A percentile compares a stretch with the other conserved stretches of the same genome.
Evolutionary conservation across 257 asterid species (phyloP).

Genomic region (Nicotiana paniculata): DNA sequence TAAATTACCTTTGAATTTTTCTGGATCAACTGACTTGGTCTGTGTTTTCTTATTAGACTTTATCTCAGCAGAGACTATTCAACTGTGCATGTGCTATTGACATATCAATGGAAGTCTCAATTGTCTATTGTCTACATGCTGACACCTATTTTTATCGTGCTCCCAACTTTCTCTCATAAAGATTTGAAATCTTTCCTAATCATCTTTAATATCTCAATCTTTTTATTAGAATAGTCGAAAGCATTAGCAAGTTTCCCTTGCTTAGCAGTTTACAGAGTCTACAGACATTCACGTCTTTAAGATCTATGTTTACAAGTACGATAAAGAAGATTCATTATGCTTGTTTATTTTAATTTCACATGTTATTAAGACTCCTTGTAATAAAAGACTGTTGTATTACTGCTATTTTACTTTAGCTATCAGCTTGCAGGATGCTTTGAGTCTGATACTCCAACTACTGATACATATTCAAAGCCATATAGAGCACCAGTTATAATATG

Average conservation of each 20-base stretch:
- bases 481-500: neutral
- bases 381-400: neutral
- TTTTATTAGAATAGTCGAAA: neutral
- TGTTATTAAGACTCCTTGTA: neutral
- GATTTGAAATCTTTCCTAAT: neutral
- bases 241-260: neutral
- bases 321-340: neutral
- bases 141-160: neutral
- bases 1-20: neutral
- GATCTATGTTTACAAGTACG: neutral
- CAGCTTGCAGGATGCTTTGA: neutral
- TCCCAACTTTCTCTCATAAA: neutral
- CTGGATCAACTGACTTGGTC: slow-evolving; percentile 12
- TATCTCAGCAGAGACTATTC: neutral
- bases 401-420: neutral
- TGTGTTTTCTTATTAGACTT: neutral
- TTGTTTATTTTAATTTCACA: neutral
- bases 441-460: neutral
- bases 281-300: neutral
- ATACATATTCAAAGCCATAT: neutral
- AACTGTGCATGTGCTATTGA: slow-evolving; percentile 2
- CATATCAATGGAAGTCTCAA: neutral
- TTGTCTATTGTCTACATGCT: slow-evolving; percentile 1
- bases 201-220: neutral
- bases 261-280: neutral